A percentile compares a stretch with the other conserved stretches of the same genome.
These are phyloP conservation scores for Teratosphaeriaceae sp. DNA, from an alignment of 2,329 filamentous ascomycete genomes.

Conservation along the genomic window DNA sequence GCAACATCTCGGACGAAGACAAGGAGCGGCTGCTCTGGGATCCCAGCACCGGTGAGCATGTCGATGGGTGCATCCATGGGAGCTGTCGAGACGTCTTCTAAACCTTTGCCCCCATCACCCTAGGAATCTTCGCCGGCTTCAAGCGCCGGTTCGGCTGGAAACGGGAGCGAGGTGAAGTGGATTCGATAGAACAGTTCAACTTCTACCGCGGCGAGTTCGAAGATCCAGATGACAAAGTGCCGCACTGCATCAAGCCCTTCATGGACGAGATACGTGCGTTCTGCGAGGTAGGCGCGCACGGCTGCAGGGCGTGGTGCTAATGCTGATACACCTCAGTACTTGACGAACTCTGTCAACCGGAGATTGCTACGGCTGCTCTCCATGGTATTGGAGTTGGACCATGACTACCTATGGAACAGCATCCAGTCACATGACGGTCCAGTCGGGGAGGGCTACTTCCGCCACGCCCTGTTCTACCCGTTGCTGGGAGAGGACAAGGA, in stretches of 20 bases:
- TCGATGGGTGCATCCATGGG: no score
- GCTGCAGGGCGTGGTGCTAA: no score
- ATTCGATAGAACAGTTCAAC: slow-evolving; percentile 51
- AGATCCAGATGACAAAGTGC: slow-evolving; percentile 36
- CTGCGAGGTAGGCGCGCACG: slow-evolving; percentile 22
- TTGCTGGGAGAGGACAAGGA: slow-evolving; percentile 11
- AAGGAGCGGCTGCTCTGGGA: slow-evolving; percentile 43
- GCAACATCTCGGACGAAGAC: slow-evolving; percentile 45
- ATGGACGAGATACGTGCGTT: slow-evolving; percentile 46
- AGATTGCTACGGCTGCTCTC: slow-evolving; percentile 34
- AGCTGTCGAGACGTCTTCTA: no score
- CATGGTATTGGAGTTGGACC: slow-evolving; percentile 39
- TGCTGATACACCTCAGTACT: slow-evolving; percentile 27
- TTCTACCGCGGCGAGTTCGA: slow-evolving; percentile 46
- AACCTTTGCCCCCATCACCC: no score
- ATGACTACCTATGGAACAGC: slow-evolving; percentile 38
- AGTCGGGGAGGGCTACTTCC: slow-evolving; percentile 41
- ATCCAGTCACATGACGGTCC: slow-evolving; percentile 39
- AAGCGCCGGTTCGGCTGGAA: slow-evolving; percentile 40
- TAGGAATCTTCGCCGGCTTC: slow-evolving; percentile 45
- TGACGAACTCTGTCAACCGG: slow-evolving; percentile 44
- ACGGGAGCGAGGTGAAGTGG: slow-evolving; percentile 35
- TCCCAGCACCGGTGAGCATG: slow-evolving; percentile 38
- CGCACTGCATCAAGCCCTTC: slow-evolving; percentile 41
- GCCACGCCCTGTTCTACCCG: slow-evolving; percentile 26